Evolutionary conservation across 2,329 filamentous ascomycete genomes (phyloP).

Genomic region (Colletotrichum sp.): DNA sequence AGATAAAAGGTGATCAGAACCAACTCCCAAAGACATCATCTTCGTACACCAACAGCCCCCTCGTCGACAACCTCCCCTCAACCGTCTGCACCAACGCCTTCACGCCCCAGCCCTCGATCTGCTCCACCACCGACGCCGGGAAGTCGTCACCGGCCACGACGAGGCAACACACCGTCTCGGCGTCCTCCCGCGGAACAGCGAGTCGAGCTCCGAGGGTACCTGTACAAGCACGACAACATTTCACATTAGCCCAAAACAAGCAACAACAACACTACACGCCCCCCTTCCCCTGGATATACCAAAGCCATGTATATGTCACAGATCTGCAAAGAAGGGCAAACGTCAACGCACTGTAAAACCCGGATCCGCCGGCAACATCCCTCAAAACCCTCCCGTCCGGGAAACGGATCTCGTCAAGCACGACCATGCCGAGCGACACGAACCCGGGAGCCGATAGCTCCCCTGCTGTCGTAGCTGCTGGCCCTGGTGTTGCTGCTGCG

Average conservation of each 20-base stretch:
- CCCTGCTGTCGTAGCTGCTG: not conserved
- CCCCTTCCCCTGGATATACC: not conserved
- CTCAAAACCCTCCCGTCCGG: not conserved
- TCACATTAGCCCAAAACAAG: not conserved
- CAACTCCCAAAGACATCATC: not conserved
- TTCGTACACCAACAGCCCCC: not conserved
- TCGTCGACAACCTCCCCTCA: not conserved
- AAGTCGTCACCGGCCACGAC: not conserved
- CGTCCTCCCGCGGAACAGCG: not conserved
- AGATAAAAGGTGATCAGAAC: not conserved
- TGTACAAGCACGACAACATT: not conserved
- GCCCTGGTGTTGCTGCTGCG: not conserved
- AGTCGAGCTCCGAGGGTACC: slow-evolving; percentile 14
- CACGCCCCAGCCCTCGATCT: not conserved
- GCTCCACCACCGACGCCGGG: not conserved
- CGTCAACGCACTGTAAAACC: not conserved
- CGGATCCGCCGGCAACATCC: slow-evolving; percentile 8
- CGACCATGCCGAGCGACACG: slow-evolving; percentile 15
- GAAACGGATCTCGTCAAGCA: slow-evolving; percentile 10
- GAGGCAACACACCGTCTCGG: not conserved
- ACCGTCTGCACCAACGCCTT: not conserved
- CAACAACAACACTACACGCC: not conserved
- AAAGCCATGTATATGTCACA: not conserved
- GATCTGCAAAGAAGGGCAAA: not conserved
- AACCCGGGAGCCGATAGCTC: not conserved